phyloP scores from a whole-genome alignment of 306 rosid genomes.

The Hippophae rhamnoides region DNA sequence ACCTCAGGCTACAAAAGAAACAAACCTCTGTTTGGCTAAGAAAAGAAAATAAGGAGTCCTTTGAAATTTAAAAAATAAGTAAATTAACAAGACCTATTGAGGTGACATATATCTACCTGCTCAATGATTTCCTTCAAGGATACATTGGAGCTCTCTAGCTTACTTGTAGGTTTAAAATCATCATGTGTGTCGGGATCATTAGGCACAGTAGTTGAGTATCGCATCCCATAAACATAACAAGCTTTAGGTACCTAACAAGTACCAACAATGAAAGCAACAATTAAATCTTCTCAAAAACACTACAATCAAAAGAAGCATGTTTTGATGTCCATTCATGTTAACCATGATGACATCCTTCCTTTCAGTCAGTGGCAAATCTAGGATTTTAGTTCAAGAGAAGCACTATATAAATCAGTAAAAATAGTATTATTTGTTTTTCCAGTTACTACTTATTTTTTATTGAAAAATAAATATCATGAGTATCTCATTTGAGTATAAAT shows the following conservation, averaged over 20 bases:
- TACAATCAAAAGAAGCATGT: background rate
- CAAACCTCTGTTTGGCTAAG: background rate
- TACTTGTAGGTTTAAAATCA: constrained; percentile 74
- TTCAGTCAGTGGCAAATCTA: background rate
- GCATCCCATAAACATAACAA: constrained; percentile 31
- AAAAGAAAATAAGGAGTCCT: constrained; percentile 3
- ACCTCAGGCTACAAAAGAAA: background rate
- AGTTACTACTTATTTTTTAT: too few relatives aligned
- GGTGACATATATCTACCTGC: constrained; percentile 33
- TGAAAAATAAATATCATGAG: too few relatives aligned
- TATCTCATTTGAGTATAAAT: too few relatives aligned
- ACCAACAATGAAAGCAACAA: constrained; percentile 12
- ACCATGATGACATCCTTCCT: background rate
- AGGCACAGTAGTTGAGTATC: constrained; percentile 36
- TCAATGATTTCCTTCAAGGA: constrained; percentile 59
- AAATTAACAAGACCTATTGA: background rate
- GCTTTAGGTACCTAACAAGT: constrained; percentile 34
- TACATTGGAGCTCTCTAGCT: constrained; percentile 37
- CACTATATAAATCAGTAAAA: too few relatives aligned
- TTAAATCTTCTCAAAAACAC: background rate
- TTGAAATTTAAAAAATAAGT: background rate
- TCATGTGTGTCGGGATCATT: constrained; percentile 75
- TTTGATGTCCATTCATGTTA: background rate
- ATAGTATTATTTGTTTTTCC: too few relatives aligned
- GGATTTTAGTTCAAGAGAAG: too few relatives aligned